Conservation (phyloP, 2,329 filamentous ascomycete genomes). For the Pseudogymnoascus sp. region DNA sequence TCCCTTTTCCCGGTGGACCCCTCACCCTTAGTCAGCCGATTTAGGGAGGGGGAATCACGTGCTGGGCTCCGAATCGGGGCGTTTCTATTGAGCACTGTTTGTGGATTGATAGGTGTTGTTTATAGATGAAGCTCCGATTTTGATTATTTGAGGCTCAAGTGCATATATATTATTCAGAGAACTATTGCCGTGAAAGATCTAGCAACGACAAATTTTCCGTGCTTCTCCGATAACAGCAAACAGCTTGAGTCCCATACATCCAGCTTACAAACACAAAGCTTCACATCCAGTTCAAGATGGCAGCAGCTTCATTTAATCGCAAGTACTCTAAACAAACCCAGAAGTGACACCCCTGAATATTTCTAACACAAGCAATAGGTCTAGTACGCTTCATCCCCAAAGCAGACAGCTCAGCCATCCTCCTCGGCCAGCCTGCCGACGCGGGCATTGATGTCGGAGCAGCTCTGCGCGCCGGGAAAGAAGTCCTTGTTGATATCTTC, state of each 20-base stretch:
- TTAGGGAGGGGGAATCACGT: not conserved
- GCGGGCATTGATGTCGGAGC: constrained; percentile 48
- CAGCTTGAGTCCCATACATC: not conserved
- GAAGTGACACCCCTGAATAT: not conserved
- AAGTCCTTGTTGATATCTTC: constrained; percentile 50
- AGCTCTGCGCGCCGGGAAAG: constrained; percentile 47
- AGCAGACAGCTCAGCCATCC: constrained; percentile 38
- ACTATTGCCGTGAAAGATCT: not conserved
- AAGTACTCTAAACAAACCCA: not conserved
- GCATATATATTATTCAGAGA: not conserved
- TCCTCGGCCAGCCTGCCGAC: constrained; percentile 51
- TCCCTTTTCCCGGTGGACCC: not conserved
- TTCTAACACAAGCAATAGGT: constrained; percentile 31
- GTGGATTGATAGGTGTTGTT: not conserved
- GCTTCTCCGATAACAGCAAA: not conserved
- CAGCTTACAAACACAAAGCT: not conserved
- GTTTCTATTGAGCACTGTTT: not conserved
- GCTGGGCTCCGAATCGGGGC: too few relatives aligned
- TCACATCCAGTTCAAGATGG: not conserved
- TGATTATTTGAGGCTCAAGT: constrained; percentile 1
- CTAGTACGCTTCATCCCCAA: constrained; percentile 53
- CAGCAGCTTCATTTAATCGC: constrained; percentile 5
- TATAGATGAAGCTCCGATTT: not conserved
- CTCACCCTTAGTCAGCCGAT: not conserved
- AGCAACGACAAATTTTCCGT: not conserved